Percentiles rank a stretch among this genome's conserved stretches.
phyloP scores from a whole-genome alignment of 352 stramenopile genomes.

The Phytophthora lateralis region DNA sequence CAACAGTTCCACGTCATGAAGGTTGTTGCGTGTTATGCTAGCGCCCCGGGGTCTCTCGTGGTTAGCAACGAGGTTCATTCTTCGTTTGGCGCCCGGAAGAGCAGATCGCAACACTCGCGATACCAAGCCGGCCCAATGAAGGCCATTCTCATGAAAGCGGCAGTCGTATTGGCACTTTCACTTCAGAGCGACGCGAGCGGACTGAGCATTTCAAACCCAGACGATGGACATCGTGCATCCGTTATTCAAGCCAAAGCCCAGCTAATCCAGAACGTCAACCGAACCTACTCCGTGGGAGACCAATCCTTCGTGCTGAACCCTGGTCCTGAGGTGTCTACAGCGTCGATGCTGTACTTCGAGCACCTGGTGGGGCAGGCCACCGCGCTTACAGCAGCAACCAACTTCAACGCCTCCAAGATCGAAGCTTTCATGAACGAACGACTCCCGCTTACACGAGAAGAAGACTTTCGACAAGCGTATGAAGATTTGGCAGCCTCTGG shows the following conservation, averaged over 20 bases:
- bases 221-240: constrained; percentile 32
- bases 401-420: constrained; percentile 30
- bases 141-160: constrained; percentile 5
- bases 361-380: constrained; percentile 26
- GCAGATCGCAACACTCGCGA: not conserved
- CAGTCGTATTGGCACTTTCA: constrained; percentile 1
- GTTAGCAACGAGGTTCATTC: constrained; percentile 8
- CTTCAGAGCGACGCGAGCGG: constrained; percentile 4
- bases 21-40: not conserved
- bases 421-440: constrained; percentile 24
- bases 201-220: constrained; percentile 26
- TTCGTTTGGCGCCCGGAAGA: constrained; percentile 8
- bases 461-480: constrained; percentile 29
- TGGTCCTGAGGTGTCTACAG: constrained; percentile 24
- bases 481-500: constrained; percentile 24
- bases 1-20: constrained; percentile 16
- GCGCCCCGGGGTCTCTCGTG: not conserved
- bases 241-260: constrained; percentile 26
- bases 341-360: constrained; percentile 38
- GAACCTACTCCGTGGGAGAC: constrained; percentile 28
- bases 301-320: constrained; percentile 30
- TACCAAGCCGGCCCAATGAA: constrained; percentile 6
- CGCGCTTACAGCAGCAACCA: constrained; percentile 28
- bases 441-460: constrained; percentile 11
- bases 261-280: constrained; percentile 39